These are phyloP conservation scores for Mortierella sp. DNA, from an alignment of 371 early-diverging fungal genomes.

Conservation along the genomic window DNA sequence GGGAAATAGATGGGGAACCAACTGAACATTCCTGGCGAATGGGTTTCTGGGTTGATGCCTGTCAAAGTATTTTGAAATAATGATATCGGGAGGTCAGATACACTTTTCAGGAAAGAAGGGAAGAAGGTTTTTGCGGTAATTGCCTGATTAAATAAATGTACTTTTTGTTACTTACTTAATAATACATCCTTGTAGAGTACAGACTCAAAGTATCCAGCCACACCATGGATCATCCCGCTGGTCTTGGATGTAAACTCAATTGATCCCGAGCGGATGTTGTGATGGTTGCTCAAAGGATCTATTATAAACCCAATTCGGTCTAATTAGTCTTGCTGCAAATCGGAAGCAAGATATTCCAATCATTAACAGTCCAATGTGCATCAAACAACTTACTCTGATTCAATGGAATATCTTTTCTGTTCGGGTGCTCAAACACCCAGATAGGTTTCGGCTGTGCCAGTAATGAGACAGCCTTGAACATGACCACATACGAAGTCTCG, in stretches of 20 bases:
- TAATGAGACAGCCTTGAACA: slow-evolving; percentile 80
- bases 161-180: slow-evolving; percentile 64
- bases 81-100: too few relatives aligned
- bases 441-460: slow-evolving; percentile 77
- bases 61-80: not conserved
- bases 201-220: slow-evolving; percentile 96
- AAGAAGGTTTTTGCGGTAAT: too few relatives aligned
- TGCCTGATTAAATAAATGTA: not conserved
- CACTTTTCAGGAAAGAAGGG: too few relatives aligned
- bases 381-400: slow-evolving; percentile 33
- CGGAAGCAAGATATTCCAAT: not conserved
- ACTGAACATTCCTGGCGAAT: slow-evolving; percentile 93
- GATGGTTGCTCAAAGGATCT: slow-evolving; percentile 75
- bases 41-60: slow-evolving; percentile 83
- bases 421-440: slow-evolving; percentile 92
- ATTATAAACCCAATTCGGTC: not conserved
- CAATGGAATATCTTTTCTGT: slow-evolving; percentile 54
- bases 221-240: slow-evolving; percentile 86
- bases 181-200: slow-evolving; percentile 86
- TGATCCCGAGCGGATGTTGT: slow-evolving; percentile 75
- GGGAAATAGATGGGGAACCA: slow-evolving; percentile 99
- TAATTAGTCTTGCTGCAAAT: too few relatives aligned
- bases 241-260: slow-evolving; percentile 68
- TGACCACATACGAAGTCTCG: slow-evolving; percentile 95
- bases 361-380: not conserved